These are phyloP conservation scores for Daldinia grandis DNA, from an alignment of 495 filamentous ascomycete species.

Conservation along the genomic window DNA sequence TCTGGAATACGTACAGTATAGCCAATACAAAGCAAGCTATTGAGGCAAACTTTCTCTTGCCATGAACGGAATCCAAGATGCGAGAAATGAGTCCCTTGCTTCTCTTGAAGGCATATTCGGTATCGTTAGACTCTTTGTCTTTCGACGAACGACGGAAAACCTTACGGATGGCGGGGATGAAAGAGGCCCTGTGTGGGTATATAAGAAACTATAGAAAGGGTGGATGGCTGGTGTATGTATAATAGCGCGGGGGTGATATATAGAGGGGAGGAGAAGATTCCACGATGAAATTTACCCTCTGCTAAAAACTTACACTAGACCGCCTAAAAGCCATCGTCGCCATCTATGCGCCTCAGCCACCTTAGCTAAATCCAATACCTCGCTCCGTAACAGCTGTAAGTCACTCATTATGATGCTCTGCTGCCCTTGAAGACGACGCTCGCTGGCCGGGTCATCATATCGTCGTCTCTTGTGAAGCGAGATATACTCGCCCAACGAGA, in stretches of 20 bases:
- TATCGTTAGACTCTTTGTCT: slow-evolving; percentile 49
- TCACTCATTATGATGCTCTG: slow-evolving; percentile 47
- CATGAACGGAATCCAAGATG: slow-evolving; percentile 48
- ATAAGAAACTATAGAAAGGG: neutral
- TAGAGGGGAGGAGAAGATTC: neutral
- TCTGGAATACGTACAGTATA: slow-evolving; percentile 57
- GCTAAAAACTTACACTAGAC: slow-evolving; percentile 48
- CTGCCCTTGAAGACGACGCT: slow-evolving; percentile 49
- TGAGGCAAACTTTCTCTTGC: slow-evolving; percentile 51
- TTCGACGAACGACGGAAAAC: slow-evolving; percentile 50
- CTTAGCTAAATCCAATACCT: slow-evolving; percentile 46
- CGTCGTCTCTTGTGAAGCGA: slow-evolving; percentile 41
- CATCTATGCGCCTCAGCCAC: slow-evolving; percentile 51
- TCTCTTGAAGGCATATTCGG: slow-evolving; percentile 57
- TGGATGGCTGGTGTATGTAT: neutral
- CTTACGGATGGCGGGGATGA: slow-evolving; percentile 53
- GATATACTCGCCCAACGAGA: slow-evolving; percentile 50
- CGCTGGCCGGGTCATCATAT: slow-evolving; percentile 19
- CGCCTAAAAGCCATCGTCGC: slow-evolving; percentile 53
- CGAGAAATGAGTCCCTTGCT: slow-evolving; percentile 53
- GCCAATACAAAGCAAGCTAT: slow-evolving; percentile 58
- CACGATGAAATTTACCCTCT: neutral
- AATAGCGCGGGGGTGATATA: neutral
- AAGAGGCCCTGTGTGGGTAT: slow-evolving; percentile 44
- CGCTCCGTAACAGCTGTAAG: slow-evolving; percentile 42